Percentiles rank a stretch among this genome's conserved stretches.
phyloP scores from a whole-genome alignment of 73 alveolate genomes.

The Paramecium biaurelia region DNA sequence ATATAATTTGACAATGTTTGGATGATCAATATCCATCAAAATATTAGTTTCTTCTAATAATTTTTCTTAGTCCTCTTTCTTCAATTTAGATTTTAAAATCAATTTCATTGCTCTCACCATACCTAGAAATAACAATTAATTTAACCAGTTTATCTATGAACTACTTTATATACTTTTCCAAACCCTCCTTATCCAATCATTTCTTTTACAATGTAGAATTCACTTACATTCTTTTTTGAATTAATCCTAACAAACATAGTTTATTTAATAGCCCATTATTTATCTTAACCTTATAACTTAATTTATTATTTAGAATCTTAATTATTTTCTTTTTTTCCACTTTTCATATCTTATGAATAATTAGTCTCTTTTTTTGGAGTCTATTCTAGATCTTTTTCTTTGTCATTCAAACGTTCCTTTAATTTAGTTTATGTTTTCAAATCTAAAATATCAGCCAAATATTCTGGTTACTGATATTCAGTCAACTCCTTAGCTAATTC shows the following conservation, averaged over 20 bases:
- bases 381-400: background rate
- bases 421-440: background rate
- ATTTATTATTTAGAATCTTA: background rate
- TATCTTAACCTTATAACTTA: background rate
- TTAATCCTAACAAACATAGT: constrained; percentile 42
- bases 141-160: constrained; percentile 18
- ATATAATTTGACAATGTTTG: constrained; percentile 41
- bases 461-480: constrained; percentile 3
- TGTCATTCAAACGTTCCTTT: background rate
- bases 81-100: background rate
- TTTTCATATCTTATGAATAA: background rate
- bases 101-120: constrained; percentile 51
- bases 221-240: constrained; percentile 34
- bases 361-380: background rate
- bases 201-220: background rate
- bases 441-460: background rate
- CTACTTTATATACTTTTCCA: constrained; percentile 55
- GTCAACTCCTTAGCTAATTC: background rate
- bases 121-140: constrained; percentile 22
- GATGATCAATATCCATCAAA: constrained; percentile 53
- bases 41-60: constrained; percentile 38
- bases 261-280: background rate
- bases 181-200: constrained; percentile 52
- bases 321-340: background rate
- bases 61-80: constrained; percentile 25